These are phyloP conservation scores for Ogataea minuta DNA, from an alignment of 805 yeast genomes.

Conservation along the genomic window DNA sequence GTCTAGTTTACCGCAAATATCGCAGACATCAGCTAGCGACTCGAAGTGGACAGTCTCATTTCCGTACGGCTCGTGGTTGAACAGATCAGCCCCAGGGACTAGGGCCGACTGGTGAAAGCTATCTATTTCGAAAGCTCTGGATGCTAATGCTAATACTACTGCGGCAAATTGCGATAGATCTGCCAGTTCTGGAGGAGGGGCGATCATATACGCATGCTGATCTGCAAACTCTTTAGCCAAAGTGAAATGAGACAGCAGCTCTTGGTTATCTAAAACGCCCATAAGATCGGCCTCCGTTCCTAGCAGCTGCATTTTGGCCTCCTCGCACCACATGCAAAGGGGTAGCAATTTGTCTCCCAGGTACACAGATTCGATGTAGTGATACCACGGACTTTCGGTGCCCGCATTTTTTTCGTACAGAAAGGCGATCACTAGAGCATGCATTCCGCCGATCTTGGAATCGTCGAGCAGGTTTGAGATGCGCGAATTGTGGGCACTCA, in stretches of 20 bases:
- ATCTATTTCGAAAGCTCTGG: constrained; percentile 83
- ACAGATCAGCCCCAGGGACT: constrained; percentile 90
- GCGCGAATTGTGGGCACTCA: constrained; percentile 56
- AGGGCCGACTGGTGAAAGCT: constrained; percentile 68
- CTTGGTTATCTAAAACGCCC: constrained; percentile 54
- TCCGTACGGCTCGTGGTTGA: constrained; percentile 62
- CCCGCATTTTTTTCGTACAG: constrained; percentile 65
- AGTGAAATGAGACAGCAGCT: constrained; percentile 39
- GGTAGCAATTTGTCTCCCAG: constrained; percentile 43
- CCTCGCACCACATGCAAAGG: constrained; percentile 62
- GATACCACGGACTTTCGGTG: constrained; percentile 76
- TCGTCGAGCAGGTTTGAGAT: constrained; percentile 69
- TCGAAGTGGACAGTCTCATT: constrained; percentile 69
- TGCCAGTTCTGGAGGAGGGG: constrained; percentile 38
- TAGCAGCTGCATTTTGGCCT: constrained; percentile 43
- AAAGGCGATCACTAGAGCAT: constrained; percentile 64
- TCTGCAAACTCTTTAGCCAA: constrained; percentile 44
- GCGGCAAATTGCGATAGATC: constrained; percentile 46
- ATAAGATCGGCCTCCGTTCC: constrained; percentile 64
- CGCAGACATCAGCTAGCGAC: constrained; percentile 39
- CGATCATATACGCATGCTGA: constrained; percentile 27
- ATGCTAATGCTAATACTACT: constrained; percentile 58
- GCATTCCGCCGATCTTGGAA: constrained; percentile 57
- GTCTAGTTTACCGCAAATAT: constrained; percentile 32
- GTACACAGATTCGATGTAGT: constrained; percentile 57